A percentile compares a stretch with the other conserved stretches of the same genome.
Conservation (phyloP, 768 basidiomycete genomes). For the Boletus patriciae region DNA sequence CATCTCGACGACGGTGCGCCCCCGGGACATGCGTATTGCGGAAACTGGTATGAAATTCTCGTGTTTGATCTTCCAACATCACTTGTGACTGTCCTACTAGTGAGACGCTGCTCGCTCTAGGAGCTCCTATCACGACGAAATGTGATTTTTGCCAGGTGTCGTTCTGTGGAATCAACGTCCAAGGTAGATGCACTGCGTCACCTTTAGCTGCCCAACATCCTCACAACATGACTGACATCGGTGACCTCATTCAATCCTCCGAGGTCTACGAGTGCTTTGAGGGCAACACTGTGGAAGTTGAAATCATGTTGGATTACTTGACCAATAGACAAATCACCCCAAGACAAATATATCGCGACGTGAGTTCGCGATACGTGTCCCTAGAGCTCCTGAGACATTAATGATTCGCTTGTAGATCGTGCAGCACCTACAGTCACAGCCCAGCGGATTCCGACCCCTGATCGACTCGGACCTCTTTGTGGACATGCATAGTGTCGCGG, state of each 20-base stretch:
- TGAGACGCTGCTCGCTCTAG: constrained; percentile 71
- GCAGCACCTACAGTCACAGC: constrained; percentile 56
- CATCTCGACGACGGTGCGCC: constrained; percentile 74
- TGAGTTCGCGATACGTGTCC: constrained; percentile 28
- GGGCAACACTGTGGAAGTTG: constrained; percentile 76
- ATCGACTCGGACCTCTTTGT: constrained; percentile 70
- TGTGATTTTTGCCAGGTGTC: constrained; percentile 82
- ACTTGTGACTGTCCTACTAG: constrained; percentile 35
- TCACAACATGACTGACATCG: constrained; percentile 62
- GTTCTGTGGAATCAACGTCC: constrained; percentile 81
- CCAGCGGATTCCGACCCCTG: constrained; percentile 61
- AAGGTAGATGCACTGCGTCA: constrained; percentile 66
- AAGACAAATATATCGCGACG: constrained; percentile 75
- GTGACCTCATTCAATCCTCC: constrained; percentile 75
- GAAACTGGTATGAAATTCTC: constrained; percentile 62
- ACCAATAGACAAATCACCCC: constrained; percentile 61
- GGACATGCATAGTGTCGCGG: constrained; percentile 61
- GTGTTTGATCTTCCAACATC: background rate
- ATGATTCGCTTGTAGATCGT: constrained; percentile 51
- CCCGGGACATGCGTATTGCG: constrained; percentile 78
- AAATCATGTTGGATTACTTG: constrained; percentile 81
- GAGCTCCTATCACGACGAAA: constrained; percentile 74
- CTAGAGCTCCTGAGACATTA: background rate
- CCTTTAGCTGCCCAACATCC: constrained; percentile 61
- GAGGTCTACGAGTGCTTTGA: constrained; percentile 82